These are phyloP conservation scores for Chaetomium sp. DNA, from an alignment of 2,329 filamentous ascomycete species.

Conservation along the genomic window DNA sequence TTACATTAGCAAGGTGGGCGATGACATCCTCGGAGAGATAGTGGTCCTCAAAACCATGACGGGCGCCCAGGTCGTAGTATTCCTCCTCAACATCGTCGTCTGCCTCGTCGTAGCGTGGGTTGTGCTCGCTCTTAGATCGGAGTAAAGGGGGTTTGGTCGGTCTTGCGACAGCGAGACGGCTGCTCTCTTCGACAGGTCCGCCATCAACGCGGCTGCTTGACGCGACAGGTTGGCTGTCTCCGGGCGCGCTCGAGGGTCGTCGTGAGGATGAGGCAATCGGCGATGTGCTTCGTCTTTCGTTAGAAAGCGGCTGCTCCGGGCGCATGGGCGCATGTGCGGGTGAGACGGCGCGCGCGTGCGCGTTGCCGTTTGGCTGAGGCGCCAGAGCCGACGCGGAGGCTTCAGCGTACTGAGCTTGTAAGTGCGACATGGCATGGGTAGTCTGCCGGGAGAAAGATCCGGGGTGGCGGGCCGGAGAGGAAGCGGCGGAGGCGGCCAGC, in stretches of 20 bases:
- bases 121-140: constrained; percentile 61
- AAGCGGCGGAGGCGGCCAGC: constrained; percentile 23
- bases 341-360: constrained; percentile 7
- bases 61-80: constrained; percentile 58
- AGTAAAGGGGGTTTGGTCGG: constrained; percentile 54
- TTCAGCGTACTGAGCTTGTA: constrained; percentile 30
- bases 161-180: constrained; percentile 37
- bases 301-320: constrained; percentile 12
- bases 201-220: constrained; percentile 34
- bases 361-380: constrained; percentile 13
- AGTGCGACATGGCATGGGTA: constrained; percentile 30
- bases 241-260: constrained; percentile 52
- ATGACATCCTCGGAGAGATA: constrained; percentile 90
- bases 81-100: constrained; percentile 47
- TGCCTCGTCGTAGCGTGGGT: constrained; percentile 41
- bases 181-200: constrained; percentile 18
- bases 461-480: constrained; percentile 27
- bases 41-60: constrained; percentile 91
- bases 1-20: constrained; percentile 76
- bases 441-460: constrained; percentile 29
- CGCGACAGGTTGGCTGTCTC: constrained; percentile 41
- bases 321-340: constrained; percentile 10
- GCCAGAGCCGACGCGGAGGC: constrained; percentile 19
- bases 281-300: constrained; percentile 21
- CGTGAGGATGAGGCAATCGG: constrained; percentile 32